These are phyloP conservation scores for Cyclotella choctawhatcheeana DNA, from an alignment of 108 stramenopile species.

Conservation along the genomic window DNA sequence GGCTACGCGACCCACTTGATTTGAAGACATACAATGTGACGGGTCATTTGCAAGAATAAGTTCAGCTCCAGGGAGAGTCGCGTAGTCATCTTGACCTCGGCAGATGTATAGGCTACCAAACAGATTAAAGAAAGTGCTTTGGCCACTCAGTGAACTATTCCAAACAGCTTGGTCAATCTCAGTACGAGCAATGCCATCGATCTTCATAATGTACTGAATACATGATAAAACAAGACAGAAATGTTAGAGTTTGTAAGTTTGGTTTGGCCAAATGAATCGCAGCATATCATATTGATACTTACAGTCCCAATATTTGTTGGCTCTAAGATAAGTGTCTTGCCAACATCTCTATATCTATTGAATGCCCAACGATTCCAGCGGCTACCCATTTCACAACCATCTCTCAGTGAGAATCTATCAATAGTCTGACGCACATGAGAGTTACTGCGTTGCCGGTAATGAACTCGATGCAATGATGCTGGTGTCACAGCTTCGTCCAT, in stretches of 20 bases:
- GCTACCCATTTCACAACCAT: constrained; percentile 30
- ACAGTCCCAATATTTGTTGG: constrained; percentile 13
- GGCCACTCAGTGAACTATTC: constrained; percentile 5
- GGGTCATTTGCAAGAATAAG: constrained; percentile 14
- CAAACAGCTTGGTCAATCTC: constrained; percentile 19
- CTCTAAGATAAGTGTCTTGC: constrained; percentile 25
- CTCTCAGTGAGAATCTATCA: constrained; percentile 11
- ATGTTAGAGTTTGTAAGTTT: too few relatives aligned
- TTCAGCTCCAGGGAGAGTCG: not conserved
- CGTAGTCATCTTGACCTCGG: not conserved
- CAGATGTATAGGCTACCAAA: not conserved
- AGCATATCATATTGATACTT: too few relatives aligned
- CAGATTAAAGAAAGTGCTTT: constrained; percentile 15
- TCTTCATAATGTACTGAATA: constrained; percentile 17
- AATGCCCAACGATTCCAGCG: constrained; percentile 43
- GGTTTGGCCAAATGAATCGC: too few relatives aligned
- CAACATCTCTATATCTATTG: constrained; percentile 37
- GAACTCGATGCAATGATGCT: constrained; percentile 27
- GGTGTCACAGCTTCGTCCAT: constrained; percentile 13
- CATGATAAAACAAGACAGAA: too few relatives aligned
- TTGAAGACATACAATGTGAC: too few relatives aligned
- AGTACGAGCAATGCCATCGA: constrained; percentile 35
- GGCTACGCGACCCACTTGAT: not conserved
- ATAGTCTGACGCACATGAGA: constrained; percentile 17
- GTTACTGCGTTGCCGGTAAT: constrained; percentile 33